Conservation (phyloP, 2,329 filamentous ascomycete genomes). For the Fusarium incarnatum region DNA sequence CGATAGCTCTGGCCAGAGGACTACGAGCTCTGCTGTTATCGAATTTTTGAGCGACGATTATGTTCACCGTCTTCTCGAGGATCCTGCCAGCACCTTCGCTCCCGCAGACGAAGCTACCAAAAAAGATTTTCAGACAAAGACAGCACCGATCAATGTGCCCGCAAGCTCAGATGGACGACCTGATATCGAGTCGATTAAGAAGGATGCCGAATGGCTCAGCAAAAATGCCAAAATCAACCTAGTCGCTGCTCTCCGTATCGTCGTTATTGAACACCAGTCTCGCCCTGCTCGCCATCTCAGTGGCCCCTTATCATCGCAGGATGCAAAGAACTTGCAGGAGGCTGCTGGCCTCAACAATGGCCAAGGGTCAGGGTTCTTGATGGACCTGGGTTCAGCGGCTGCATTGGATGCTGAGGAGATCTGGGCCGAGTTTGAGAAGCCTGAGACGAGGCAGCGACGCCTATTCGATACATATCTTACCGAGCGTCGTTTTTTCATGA, state of each 20-base stretch:
- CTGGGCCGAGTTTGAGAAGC: slow-evolving; percentile 70
- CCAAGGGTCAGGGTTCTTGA: slow-evolving; percentile 67
- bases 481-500: slow-evolving; percentile 76
- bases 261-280: slow-evolving; percentile 85
- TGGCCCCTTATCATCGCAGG: slow-evolving; percentile 79
- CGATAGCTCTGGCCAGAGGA: slow-evolving; percentile 68
- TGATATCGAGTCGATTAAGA: slow-evolving; percentile 83
- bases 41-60: slow-evolving; percentile 78
- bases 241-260: slow-evolving; percentile 81
- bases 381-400: slow-evolving; percentile 61
- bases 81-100: slow-evolving; percentile 76
- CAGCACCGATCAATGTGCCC: slow-evolving; percentile 85
- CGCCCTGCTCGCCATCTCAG: slow-evolving; percentile 79
- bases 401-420: slow-evolving; percentile 66
- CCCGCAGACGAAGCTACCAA: slow-evolving; percentile 71
- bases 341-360: slow-evolving; percentile 74
- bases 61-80: slow-evolving; percentile 74
- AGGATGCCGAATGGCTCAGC: slow-evolving; percentile 88
- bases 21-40: slow-evolving; percentile 66
- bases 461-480: slow-evolving; percentile 77
- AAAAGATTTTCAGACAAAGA: slow-evolving; percentile 83
- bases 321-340: slow-evolving; percentile 79
- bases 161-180: slow-evolving; percentile 74
- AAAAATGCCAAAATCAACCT: slow-evolving; percentile 82
- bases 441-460: slow-evolving; percentile 72